Evolutionary conservation across 108 stramenopile species (phyloP).

Genomic region (Thalassiosira profunda): DNA sequence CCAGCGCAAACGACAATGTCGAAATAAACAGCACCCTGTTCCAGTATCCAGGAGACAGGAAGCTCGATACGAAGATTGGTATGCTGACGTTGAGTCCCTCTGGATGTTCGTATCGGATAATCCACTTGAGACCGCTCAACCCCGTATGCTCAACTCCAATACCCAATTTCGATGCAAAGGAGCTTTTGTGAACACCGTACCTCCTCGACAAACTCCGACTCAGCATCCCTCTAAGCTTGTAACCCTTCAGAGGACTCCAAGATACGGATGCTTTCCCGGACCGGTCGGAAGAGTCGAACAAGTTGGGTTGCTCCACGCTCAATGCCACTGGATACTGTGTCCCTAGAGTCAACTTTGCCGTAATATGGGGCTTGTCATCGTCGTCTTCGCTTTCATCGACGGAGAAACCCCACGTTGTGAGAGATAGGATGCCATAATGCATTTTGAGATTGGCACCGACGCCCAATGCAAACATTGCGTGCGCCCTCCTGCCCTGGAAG

Average conservation of each 20-base stretch:
- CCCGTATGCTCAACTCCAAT: constrained; percentile 30
- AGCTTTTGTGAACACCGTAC: not conserved
- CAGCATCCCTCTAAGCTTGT: constrained; percentile 20
- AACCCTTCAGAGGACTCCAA: constrained; percentile 22
- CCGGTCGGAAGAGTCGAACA: constrained; percentile 22
- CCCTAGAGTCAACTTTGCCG: constrained; percentile 27
- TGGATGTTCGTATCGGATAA: constrained; percentile 30
- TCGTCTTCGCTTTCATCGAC: not conserved
- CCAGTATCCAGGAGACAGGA: constrained; percentile 20
- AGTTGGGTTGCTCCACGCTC: constrained; percentile 17
- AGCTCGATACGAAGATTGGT: constrained; percentile 28
- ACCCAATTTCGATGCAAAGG: not conserved
- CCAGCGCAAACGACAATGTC: constrained; percentile 21
- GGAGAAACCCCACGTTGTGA: constrained; percentile 20
- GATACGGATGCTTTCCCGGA: constrained; percentile 20
- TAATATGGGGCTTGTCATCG: constrained; percentile 1
- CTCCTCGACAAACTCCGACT: constrained; percentile 13
- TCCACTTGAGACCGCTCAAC: constrained; percentile 26
- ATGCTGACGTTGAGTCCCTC: constrained; percentile 23
- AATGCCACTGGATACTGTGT: constrained; percentile 30
- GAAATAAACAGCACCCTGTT: constrained; percentile 7
- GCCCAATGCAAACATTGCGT: constrained; percentile 33
- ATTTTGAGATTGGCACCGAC: constrained; percentile 16
- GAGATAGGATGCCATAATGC: constrained; percentile 23
- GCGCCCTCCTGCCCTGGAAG: constrained; percentile 6